Conservation (phyloP, 352 stramenopile species). For the Globisporangium echinulatum region DNA sequence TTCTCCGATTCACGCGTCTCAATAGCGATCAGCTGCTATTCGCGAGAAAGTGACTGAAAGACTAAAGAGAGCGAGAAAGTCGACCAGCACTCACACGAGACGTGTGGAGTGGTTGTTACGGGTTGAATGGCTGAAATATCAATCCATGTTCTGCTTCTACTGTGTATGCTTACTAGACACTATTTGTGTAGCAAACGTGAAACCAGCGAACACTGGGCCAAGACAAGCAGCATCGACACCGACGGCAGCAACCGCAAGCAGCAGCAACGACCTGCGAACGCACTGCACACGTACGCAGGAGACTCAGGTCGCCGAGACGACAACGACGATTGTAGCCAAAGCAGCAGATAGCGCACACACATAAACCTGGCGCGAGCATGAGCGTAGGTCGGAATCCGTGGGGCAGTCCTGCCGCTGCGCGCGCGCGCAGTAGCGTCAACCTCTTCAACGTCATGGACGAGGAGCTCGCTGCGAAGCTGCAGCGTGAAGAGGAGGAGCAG, state of each 20-base stretch:
- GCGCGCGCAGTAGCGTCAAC: slow-evolving; percentile 24
- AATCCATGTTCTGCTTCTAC: too few relatives aligned
- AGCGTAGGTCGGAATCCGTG: slow-evolving; percentile 25
- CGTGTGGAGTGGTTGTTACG: too few relatives aligned
- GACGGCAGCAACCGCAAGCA: slow-evolving; percentile 1
- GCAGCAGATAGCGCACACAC: neutral
- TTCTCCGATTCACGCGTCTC: too few relatives aligned
- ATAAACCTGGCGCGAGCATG: neutral
- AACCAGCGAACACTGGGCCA: too few relatives aligned
- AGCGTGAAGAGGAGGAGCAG: slow-evolving; percentile 64
- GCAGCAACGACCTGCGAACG: slow-evolving; percentile 1
- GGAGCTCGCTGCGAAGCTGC: slow-evolving; percentile 58
- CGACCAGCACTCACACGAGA: neutral
- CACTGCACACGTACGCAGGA: neutral
- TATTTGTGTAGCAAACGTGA: too few relatives aligned
- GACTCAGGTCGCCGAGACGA: neutral
- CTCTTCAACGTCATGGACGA: slow-evolving; percentile 67
- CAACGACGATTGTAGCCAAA: neutral
- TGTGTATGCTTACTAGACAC: too few relatives aligned
- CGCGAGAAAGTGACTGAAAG: too few relatives aligned
- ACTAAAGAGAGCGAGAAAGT: neutral
- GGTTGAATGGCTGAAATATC: too few relatives aligned
- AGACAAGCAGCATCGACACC: neutral
- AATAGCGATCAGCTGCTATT: too few relatives aligned
- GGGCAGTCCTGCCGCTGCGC: slow-evolving; percentile 17